phyloP scores from a whole-genome alignment of 306 rosid species.

The Ormosia semicastrata region DNA sequence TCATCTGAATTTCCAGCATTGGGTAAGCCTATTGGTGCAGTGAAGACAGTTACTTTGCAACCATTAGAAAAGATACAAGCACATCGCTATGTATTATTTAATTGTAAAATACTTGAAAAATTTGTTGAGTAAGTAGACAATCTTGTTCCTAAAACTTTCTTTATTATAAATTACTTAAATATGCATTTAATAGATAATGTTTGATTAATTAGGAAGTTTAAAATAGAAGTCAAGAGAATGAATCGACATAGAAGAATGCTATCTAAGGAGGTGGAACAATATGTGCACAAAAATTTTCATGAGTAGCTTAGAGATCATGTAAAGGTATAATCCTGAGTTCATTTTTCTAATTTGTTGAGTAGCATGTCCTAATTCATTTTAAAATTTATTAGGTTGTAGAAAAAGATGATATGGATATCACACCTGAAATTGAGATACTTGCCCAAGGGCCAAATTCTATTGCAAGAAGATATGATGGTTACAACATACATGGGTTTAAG shows the following conservation, averaged over 20 bases:
- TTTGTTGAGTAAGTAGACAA: not conserved
- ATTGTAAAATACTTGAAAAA: not conserved
- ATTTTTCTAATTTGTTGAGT: not conserved
- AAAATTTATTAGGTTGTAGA: not conserved
- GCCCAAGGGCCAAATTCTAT: not conserved
- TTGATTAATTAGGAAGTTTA: no score
- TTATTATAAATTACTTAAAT: not conserved
- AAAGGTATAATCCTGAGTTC: no score
- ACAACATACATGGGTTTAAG: not conserved
- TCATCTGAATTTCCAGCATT: not conserved
- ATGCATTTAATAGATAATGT: not conserved
- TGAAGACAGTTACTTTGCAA: not conserved
- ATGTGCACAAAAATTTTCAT: not conserved
- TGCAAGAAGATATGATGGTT: no score
- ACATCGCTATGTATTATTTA: not conserved
- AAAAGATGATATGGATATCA: not conserved
- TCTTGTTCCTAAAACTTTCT: not conserved
- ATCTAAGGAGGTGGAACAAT: not conserved
- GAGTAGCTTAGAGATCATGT: not conserved
- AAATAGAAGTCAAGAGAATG: not conserved
- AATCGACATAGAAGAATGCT: not conserved
- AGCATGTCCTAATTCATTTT: no score
- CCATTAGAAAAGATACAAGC: not conserved
- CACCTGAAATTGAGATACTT: not conserved
- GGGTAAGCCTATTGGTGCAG: not conserved